Conservation (phyloP, 2,329 filamentous ascomycete species). For the Aspergillus chevalieri region DNA sequence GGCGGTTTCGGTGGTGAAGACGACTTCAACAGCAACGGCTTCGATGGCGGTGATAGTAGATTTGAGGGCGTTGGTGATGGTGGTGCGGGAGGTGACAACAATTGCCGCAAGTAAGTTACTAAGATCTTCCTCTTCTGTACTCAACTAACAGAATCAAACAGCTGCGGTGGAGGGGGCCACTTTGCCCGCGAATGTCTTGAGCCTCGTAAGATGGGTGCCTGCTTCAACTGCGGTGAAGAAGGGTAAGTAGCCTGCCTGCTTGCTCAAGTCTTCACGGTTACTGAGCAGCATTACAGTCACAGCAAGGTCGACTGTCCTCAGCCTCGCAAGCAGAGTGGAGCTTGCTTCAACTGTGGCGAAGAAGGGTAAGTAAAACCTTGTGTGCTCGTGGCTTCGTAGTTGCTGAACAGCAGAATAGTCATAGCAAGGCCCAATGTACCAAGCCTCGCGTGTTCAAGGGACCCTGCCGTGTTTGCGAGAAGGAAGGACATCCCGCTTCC, state of each 20-base stretch:
- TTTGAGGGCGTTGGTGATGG: conserved; percentile 1
- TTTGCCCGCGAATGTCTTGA: conserved; percentile 36
- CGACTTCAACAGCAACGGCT: conserved; percentile 9
- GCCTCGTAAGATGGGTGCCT: conserved; percentile 29
- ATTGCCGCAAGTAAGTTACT: conserved; percentile 32
- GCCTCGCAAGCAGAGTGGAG: conserved; percentile 26
- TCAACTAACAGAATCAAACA: conserved; percentile 6
- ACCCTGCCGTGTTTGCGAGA: conserved; percentile 40
- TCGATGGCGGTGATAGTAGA: conserved; percentile 1
- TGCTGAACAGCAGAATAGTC: conserved; percentile 18
- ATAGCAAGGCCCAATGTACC: conserved; percentile 41
- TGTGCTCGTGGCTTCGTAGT: background rate
- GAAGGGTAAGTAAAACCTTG: conserved; percentile 24
- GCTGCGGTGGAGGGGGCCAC: conserved; percentile 32
- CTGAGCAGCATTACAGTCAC: background rate
- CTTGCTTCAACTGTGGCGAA: conserved; percentile 41
- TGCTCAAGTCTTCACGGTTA: conserved; percentile 4
- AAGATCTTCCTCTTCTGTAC: background rate
- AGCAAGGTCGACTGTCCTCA: conserved; percentile 29
- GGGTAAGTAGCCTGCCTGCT: conserved; percentile 25
- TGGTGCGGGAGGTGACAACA: conserved; percentile 14
- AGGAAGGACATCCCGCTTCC: conserved; percentile 41
- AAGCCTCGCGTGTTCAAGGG: conserved; percentile 44
- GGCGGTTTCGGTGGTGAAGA: conserved; percentile 11
- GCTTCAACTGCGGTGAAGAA: conserved; percentile 42